A percentile compares a stretch with the other conserved stretches of the same genome.
Evolutionary conservation across 169 alveolate species (phyloP).

Genomic region (Plasmodium relictum): DNA sequence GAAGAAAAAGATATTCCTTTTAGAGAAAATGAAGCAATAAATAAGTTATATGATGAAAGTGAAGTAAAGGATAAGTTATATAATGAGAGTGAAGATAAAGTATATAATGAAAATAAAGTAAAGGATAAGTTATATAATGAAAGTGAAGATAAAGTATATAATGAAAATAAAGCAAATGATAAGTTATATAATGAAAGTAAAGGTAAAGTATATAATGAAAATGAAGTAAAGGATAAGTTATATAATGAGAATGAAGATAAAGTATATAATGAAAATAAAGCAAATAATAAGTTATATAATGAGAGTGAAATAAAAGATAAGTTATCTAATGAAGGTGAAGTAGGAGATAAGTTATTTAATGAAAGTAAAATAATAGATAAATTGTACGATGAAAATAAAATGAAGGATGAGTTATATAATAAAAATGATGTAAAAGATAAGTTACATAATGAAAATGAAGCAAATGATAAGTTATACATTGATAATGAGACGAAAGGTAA

Average conservation of each 20-base stretch:
- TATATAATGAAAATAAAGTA: neutral
- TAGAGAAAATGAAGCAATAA: neutral
- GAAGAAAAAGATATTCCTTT: neutral
- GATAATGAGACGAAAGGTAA: neutral
- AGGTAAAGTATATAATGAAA: neutral
- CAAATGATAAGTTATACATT: neutral
- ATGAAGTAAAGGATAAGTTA: neutral
- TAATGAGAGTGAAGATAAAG: neutral
- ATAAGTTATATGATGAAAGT: neutral
- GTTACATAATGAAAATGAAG: neutral
- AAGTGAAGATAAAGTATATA: neutral
- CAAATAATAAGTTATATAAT: neutral
- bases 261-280: neutral
- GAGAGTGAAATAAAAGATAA: neutral
- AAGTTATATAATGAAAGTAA: neutral
- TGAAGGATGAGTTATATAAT: neutral
- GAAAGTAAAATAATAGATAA: slow-evolving; percentile 10
- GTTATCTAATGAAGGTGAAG: neutral
- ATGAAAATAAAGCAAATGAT: neutral
- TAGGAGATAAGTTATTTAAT: slow-evolving; percentile 1
- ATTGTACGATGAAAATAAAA: slow-evolving; percentile 4
- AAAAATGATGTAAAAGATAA: neutral
- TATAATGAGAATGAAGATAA: neutral
- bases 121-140: neutral
- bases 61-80: neutral